Percentiles rank a stretch among this genome's conserved stretches.
These are phyloP conservation scores for Irpex sp. DNA, from an alignment of 1,284 basidiomycete genomes.

Conservation along the genomic window DNA sequence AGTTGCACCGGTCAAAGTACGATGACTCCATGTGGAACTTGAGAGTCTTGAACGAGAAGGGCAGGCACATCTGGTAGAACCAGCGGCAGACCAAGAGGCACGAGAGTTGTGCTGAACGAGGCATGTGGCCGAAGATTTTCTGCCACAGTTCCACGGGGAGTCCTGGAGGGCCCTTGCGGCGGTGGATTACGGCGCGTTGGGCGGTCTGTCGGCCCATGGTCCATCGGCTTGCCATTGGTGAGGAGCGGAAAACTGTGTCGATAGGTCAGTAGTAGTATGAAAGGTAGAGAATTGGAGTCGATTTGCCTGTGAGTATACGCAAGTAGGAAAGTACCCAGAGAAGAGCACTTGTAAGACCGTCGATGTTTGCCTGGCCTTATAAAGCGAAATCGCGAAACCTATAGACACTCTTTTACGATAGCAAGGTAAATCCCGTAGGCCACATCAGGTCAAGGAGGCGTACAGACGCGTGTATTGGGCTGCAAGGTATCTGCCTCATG, in stretches of 20 bases:
- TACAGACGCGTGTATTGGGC: background rate
- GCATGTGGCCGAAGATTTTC: constrained; percentile 5
- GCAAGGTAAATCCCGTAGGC: background rate
- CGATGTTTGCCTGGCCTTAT: background rate
- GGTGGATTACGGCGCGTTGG: background rate
- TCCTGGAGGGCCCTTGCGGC: background rate
- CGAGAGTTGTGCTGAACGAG: constrained; percentile 1
- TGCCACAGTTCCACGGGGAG: constrained; percentile 13
- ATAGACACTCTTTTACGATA: background rate
- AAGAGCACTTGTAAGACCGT: background rate
- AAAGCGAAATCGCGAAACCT: background rate
- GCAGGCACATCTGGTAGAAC: constrained; percentile 4
- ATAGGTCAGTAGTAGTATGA: background rate
- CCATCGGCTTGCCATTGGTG: background rate
- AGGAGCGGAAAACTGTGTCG: background rate
- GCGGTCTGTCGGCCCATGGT: background rate
- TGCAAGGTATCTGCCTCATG: background rate
- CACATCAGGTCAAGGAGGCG: background rate
- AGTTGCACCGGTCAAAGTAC: background rate
- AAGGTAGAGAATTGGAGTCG: background rate
- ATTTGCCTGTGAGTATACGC: background rate
- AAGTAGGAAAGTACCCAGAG: background rate
- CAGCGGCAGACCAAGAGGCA: constrained; percentile 5
- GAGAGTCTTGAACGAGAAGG: background rate
- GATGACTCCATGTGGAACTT: constrained; percentile 5